Conservation (phyloP, 2,329 filamentous ascomycete genomes). For the Mycosphaerella sp. region DNA sequence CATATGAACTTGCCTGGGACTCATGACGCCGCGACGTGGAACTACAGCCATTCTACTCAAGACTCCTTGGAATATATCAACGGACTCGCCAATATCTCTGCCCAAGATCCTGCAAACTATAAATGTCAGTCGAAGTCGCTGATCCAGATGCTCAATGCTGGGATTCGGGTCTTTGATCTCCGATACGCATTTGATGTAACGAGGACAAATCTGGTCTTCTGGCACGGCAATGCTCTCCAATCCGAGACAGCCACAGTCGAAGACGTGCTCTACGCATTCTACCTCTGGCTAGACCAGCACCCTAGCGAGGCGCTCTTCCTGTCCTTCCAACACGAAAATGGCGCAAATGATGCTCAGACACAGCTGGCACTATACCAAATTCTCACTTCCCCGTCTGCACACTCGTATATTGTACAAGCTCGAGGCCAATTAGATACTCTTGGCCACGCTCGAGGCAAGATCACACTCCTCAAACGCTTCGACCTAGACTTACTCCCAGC, state of each 20-base stretch:
- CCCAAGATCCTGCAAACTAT: conserved; percentile 34
- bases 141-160: conserved; percentile 39
- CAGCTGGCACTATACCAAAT: conserved; percentile 37
- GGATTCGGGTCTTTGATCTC: conserved; percentile 48
- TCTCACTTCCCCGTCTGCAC: conserved; percentile 38
- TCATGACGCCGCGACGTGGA: conserved; percentile 49
- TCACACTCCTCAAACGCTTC: conserved; percentile 43
- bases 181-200: conserved; percentile 46
- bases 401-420: conserved; percentile 37
- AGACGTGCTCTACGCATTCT: conserved; percentile 44
- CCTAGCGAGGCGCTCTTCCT: conserved; percentile 43
- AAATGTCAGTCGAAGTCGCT: conserved; percentile 41
- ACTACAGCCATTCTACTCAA: conserved; percentile 43
- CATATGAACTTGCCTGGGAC: conserved; percentile 48
- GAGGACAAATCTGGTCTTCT: conserved; percentile 44
- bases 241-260: conserved; percentile 41
- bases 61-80: conserved; percentile 37
- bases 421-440: conserved; percentile 35
- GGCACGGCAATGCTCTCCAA: conserved; percentile 43
- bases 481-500: conserved; percentile 37
- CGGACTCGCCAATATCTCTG: conserved; percentile 34
- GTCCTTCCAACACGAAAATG: conserved; percentile 44
- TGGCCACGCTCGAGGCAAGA: conserved; percentile 35
- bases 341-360: conserved; percentile 33
- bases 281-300: conserved; percentile 45